Percentiles rank a stretch among this genome's conserved stretches.
Evolutionary conservation across 129 eudicot species (phyloP).

Genomic region (Artemisia annua): DNA sequence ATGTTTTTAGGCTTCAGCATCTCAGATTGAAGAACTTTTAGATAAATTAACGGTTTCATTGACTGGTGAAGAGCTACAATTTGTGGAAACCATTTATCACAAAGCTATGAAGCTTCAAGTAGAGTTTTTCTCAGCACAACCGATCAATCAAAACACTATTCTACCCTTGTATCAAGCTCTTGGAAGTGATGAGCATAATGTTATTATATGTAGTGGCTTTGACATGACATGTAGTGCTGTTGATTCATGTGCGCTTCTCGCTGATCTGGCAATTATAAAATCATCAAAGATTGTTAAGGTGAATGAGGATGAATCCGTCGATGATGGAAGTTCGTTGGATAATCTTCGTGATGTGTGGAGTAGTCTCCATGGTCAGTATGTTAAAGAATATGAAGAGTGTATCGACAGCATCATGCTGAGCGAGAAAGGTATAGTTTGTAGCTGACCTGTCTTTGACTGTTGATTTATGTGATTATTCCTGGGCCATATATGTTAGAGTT

Average conservation of each 20-base stretch:
- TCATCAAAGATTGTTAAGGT: slow-evolving; percentile 35
- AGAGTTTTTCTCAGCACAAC: slow-evolving; percentile 51
- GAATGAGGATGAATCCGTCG: slow-evolving; percentile 29
- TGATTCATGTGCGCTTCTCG: slow-evolving; percentile 58
- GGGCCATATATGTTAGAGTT: too few relatives aligned
- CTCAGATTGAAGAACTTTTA: slow-evolving; percentile 54
- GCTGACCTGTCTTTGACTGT: not conserved
- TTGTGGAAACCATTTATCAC: slow-evolving; percentile 52
- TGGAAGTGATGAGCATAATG: slow-evolving; percentile 30
- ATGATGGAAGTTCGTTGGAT: slow-evolving; percentile 22
- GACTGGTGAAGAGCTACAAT: slow-evolving; percentile 62
- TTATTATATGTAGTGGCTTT: slow-evolving; percentile 50
- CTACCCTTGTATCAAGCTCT: slow-evolving; percentile 45
- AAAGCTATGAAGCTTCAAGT: slow-evolving; percentile 63
- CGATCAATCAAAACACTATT: slow-evolving; percentile 38
- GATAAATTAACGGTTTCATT: slow-evolving; percentile 52
- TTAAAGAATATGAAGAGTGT: slow-evolving; percentile 53
- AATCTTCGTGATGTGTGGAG: slow-evolving; percentile 43
- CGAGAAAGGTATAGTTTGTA: slow-evolving; percentile 23
- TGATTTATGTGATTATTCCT: not conserved
- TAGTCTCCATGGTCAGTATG: slow-evolving; percentile 42
- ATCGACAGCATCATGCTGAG: slow-evolving; percentile 40
- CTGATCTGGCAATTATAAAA: slow-evolving; percentile 57
- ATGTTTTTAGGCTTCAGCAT: slow-evolving; percentile 43
- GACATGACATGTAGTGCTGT: slow-evolving; percentile 62